These are phyloP conservation scores for Botrytis byssoidea DNA, from an alignment of 2,329 filamentous ascomycete species.

Conservation along the genomic window DNA sequence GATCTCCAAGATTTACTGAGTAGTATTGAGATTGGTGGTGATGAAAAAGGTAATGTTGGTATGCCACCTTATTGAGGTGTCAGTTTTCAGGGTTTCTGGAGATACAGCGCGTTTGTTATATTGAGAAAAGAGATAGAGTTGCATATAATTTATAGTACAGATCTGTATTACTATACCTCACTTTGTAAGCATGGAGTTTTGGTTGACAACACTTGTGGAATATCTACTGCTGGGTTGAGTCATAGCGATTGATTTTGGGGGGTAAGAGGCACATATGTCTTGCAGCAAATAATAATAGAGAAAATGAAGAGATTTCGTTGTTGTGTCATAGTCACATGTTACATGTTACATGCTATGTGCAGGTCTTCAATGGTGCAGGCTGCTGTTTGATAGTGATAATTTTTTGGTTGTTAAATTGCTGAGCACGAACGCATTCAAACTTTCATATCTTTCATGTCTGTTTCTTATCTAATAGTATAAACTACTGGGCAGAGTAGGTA, in stretches of 20 bases:
- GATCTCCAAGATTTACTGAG: constrained; percentile 38
- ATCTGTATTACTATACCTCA: constrained; percentile 18
- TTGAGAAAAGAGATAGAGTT: constrained; percentile 5
- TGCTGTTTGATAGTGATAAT: background rate
- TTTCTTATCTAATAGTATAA: background rate
- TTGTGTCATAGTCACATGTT: background rate
- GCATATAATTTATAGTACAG: constrained; percentile 15
- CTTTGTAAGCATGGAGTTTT: constrained; percentile 16
- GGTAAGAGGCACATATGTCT: background rate
- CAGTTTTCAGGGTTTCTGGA: background rate
- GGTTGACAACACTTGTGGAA: background rate
- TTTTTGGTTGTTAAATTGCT: background rate
- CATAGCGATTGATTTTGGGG: background rate
- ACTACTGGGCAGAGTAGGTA: background rate
- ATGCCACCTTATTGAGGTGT: constrained; percentile 37
- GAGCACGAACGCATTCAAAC: background rate
- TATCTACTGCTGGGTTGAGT: background rate
- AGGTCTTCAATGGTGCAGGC: background rate
- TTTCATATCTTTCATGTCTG: background rate
- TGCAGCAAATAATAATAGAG: background rate
- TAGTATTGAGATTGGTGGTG: constrained; percentile 34
- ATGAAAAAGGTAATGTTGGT: constrained; percentile 30
- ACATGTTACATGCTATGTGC: background rate
- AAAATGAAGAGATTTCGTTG: background rate
- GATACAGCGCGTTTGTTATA: background rate